A percentile compares a stretch with the other conserved stretches of the same genome.
phyloP scores from a whole-genome alignment of 2,329 filamentous ascomycete genomes.

The Lachnellula hyalina region DNA sequence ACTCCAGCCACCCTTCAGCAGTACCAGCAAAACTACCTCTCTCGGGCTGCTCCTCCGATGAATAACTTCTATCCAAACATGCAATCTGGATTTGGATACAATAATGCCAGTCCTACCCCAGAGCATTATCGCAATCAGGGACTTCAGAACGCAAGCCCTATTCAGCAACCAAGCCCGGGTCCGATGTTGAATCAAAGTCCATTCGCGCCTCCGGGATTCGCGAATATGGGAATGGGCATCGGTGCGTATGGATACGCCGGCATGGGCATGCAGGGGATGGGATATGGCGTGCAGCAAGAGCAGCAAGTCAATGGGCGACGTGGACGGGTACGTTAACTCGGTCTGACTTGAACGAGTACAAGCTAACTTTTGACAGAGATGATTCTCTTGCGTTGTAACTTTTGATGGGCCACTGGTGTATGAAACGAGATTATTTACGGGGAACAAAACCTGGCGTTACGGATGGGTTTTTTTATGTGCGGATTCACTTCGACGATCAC shows the following conservation, averaged over 20 bases:
- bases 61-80: constrained; percentile 53
- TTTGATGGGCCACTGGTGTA: neutral
- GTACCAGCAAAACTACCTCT: constrained; percentile 55
- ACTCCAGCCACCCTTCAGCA: constrained; percentile 48
- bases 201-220: constrained; percentile 45
- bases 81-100: constrained; percentile 51
- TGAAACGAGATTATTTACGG: constrained; percentile 2
- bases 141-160: constrained; percentile 47
- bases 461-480: no score
- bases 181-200: constrained; percentile 39
- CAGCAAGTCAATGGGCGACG: constrained; percentile 52
- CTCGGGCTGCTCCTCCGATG: constrained; percentile 46
- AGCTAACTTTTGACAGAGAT: constrained; percentile 15
- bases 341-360: neutral
- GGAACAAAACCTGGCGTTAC: no score
- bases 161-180: constrained; percentile 34
- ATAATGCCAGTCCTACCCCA: constrained; percentile 41
- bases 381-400: constrained; percentile 1
- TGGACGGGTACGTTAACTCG: constrained; percentile 44
- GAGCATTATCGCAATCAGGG: constrained; percentile 53
- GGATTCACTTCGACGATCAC: no score
- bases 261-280: constrained; percentile 45
- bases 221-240: constrained; percentile 41
- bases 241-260: constrained; percentile 41
- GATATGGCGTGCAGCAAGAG: constrained; percentile 49